Evolutionary conservation across 176 grass and related monocot genomes (phyloP).

Genomic region (Oryza longistaminata): DNA sequence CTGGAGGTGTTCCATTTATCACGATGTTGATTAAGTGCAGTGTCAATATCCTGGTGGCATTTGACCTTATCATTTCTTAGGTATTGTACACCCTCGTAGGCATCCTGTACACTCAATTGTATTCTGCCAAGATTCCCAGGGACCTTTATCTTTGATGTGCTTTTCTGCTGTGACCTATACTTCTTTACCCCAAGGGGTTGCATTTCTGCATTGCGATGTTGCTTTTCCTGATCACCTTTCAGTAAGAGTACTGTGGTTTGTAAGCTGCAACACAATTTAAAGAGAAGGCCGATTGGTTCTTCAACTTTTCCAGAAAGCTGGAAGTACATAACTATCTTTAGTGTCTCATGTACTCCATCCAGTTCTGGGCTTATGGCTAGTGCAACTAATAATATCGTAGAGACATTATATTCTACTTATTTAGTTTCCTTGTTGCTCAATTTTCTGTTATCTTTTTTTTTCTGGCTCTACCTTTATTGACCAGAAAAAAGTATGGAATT

Average conservation of each 20-base stretch:
- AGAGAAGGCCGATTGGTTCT: constrained; percentile 14
- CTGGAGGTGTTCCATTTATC: constrained; percentile 25
- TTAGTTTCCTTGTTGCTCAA: constrained; percentile 10
- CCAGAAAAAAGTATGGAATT: background rate
- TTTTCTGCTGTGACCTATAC: constrained; percentile 38
- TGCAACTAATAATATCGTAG: constrained; percentile 20
- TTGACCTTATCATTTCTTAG: constrained; percentile 25
- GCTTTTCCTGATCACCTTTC: constrained; percentile 23
- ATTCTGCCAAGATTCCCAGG: constrained; percentile 37
- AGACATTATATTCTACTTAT: background rate
- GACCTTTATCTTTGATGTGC: constrained; percentile 37
- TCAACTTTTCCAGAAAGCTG: background rate
- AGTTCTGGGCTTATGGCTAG: constrained; percentile 4
- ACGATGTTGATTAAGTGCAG: constrained; percentile 24
- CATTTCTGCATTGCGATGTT: constrained; percentile 3
- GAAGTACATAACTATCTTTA: constrained; percentile 2
- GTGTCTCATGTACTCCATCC: background rate
- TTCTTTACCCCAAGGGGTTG: constrained; percentile 30
- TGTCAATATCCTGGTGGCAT: constrained; percentile 21
- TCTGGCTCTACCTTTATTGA: constrained; percentile 18
- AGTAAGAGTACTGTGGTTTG: background rate
- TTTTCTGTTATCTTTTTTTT: background rate
- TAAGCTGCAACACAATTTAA: constrained; percentile 13
- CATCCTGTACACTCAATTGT: constrained; percentile 42
- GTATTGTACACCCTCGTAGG: constrained; percentile 13